Percentiles rank a stretch among this genome's conserved stretches.
These are phyloP conservation scores for Exserohilum turcica DNA, from an alignment of 2,329 filamentous ascomycete species.

Conservation along the genomic window DNA sequence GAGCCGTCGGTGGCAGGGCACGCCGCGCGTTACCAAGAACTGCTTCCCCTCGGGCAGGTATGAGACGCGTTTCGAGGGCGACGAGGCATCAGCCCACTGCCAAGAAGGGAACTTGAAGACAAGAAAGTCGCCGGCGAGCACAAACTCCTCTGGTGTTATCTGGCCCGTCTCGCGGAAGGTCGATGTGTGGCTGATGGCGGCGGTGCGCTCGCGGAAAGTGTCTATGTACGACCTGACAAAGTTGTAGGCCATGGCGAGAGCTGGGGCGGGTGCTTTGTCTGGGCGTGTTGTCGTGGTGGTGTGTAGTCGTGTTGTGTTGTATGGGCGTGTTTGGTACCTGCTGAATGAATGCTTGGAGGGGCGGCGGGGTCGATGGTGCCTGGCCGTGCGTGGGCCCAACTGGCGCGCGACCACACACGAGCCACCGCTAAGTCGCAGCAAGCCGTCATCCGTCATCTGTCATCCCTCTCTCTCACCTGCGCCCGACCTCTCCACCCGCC, in stretches of 20 bases:
- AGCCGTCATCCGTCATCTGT: too few species aligned
- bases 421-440: too few species aligned
- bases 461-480: slow-evolving; percentile 9
- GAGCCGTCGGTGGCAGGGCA: slow-evolving; percentile 88
- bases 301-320: slow-evolving; percentile 1
- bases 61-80: slow-evolving; percentile 74
- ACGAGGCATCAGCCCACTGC: slow-evolving; percentile 91
- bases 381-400: slow-evolving; percentile 1
- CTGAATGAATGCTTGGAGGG: not conserved
- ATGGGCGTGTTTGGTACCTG: slow-evolving; percentile 4
- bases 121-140: slow-evolving; percentile 93
- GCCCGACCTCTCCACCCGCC: not conserved
- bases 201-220: slow-evolving; percentile 87
- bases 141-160: slow-evolving; percentile 96
- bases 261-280: not conserved
- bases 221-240: slow-evolving; percentile 85
- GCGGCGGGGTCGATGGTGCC: slow-evolving; percentile 9
- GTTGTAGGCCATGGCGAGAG: slow-evolving; percentile 72
- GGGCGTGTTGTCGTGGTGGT: not conserved
- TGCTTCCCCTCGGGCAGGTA: slow-evolving; percentile 91
- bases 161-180: slow-evolving; percentile 93
- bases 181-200: slow-evolving; percentile 85
- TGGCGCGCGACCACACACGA: slow-evolving; percentile 5
- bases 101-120: slow-evolving; percentile 99
- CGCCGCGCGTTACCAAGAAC: slow-evolving; percentile 91